These are phyloP conservation scores for Copromyces sp. DNA, from an alignment of 495 filamentous ascomycete species.

Conservation along the genomic window DNA sequence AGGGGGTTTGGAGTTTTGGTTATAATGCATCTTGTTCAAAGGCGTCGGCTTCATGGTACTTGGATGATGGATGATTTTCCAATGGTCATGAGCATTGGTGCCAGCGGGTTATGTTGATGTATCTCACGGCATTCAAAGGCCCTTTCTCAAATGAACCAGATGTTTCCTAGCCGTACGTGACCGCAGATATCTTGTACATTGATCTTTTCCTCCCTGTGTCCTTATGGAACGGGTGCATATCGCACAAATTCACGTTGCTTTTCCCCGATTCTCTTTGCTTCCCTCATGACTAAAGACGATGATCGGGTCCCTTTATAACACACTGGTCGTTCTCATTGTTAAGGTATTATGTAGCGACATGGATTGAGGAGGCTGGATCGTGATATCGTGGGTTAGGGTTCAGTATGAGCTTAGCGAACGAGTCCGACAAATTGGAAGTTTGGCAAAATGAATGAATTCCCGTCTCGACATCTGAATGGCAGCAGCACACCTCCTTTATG, in stretches of 20 bases:
- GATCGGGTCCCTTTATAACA: not conserved
- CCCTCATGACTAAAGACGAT: not conserved
- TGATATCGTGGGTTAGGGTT: not conserved
- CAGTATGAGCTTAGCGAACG: not conserved
- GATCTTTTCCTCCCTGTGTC: not conserved
- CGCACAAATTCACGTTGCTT: not conserved
- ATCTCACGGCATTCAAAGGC: not conserved
- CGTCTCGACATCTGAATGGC: not conserved
- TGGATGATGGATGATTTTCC: not conserved
- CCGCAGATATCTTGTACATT: constrained; percentile 2
- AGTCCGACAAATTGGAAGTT: not conserved
- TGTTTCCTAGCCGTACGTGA: not conserved
- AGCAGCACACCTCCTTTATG: too few relatives aligned
- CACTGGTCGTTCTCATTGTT: not conserved
- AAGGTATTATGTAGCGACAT: not conserved
- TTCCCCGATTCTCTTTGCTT: not conserved
- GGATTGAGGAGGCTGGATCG: not conserved
- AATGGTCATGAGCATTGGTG: not conserved
- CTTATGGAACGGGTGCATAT: not conserved
- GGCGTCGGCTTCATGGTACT: not conserved
- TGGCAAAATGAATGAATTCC: not conserved
- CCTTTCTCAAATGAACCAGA: not conserved
- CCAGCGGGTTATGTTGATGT: not conserved
- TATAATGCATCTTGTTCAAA: not conserved
- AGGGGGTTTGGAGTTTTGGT: not conserved